These are phyloP conservation scores for Lodderomyces oxycetoniae DNA, from an alignment of 1,139 yeast genomes.

Conservation along the genomic window DNA sequence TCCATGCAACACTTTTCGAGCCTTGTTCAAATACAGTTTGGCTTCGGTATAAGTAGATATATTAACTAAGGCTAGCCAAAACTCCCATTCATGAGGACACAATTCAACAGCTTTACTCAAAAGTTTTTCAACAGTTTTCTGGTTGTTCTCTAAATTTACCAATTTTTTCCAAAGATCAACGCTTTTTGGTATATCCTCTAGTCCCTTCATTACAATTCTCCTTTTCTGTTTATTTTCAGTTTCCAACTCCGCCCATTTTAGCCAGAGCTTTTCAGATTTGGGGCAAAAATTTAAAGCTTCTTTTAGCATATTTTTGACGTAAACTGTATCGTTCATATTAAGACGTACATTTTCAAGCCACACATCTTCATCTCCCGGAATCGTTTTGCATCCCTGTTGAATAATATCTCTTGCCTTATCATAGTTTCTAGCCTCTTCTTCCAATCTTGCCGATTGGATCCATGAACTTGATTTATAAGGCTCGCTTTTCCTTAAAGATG, in stretches of 20 bases:
- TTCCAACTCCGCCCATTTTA: slow-evolving; percentile 64
- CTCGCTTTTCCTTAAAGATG: slow-evolving; percentile 65
- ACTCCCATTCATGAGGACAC: slow-evolving; percentile 56
- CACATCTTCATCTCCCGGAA: slow-evolving; percentile 65
- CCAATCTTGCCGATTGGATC: slow-evolving; percentile 84
- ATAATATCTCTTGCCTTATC: slow-evolving; percentile 58
- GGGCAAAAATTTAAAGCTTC: slow-evolving; percentile 61
- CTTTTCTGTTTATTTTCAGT: slow-evolving; percentile 47
- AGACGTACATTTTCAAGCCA: slow-evolving; percentile 81
- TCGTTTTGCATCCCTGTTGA: slow-evolving; percentile 64
- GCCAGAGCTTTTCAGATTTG: slow-evolving; percentile 64
- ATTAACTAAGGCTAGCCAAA: slow-evolving; percentile 57
- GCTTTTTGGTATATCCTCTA: slow-evolving; percentile 48
- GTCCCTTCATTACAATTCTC: slow-evolving; percentile 56
- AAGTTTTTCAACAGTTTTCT: slow-evolving; percentile 48
- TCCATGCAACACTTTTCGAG: slow-evolving; percentile 50
- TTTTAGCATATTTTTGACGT: slow-evolving; percentile 54
- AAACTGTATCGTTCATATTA: slow-evolving; percentile 43
- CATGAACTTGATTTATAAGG: slow-evolving; percentile 77
- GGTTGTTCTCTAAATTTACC: slow-evolving; percentile 46
- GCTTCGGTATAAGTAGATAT: slow-evolving; percentile 47
- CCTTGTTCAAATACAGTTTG: slow-evolving; percentile 50
- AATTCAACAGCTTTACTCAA: slow-evolving; percentile 65
- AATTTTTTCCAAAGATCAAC: slow-evolving; percentile 51
- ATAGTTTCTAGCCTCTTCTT: slow-evolving; percentile 57